Evolutionary conservation across 31 red algal genomes (phyloP), one percentile per base, ranked within the genome.

Genomic region (Bonnemaisonia californica): DNA sequence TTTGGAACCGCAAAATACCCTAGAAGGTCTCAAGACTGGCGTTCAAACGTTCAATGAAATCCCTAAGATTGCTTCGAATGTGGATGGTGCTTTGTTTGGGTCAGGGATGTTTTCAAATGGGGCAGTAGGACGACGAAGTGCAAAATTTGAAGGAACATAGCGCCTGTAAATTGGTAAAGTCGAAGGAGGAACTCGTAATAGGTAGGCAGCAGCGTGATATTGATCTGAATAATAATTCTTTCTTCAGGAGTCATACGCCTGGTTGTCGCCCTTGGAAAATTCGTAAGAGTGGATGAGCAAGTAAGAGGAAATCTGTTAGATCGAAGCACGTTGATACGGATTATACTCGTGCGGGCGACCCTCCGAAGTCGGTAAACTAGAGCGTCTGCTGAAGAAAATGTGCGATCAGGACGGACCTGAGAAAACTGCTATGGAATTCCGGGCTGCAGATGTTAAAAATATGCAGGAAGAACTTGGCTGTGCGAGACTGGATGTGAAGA

Each of bases 241-340:
- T 27, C 42, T 71, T 41, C 36, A 41, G 9, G 13, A 0, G 68
- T 71, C 68, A 71, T 41, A 71, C 36, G 34, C 19, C 21, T 12
- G 68, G 68, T 38, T 71, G 36, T 26, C 36, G 36, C 13, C 68
- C 68, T 16, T 71, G 28, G 33, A 71, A 71, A n/a, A n/a, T n/a
- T n/a, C n/a, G n/a, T n/a, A n/a, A n/a, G n/a, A n/a, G n/a, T n/a
- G n/a, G n/a, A n/a, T n/a, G 36, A 27, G 42, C 18, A 41, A 41
- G n/a, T 0, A 24, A 24, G 61, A 41, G 18, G 68, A 41, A 41
- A 1, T 13, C 29, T 12, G 16, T 41, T 41, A 38, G 36, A 27
- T 41, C 13, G 27, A 71, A n/a, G n/a, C n/a, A n/a, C n/a, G n/a
- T n/a, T n/a, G n/a, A n/a, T n/a, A n/a, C n/a, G n/a, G n/a, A n/a